phyloP scores from a whole-genome alignment of 164 flowering plant species.

The Annona squamosa region DNA sequence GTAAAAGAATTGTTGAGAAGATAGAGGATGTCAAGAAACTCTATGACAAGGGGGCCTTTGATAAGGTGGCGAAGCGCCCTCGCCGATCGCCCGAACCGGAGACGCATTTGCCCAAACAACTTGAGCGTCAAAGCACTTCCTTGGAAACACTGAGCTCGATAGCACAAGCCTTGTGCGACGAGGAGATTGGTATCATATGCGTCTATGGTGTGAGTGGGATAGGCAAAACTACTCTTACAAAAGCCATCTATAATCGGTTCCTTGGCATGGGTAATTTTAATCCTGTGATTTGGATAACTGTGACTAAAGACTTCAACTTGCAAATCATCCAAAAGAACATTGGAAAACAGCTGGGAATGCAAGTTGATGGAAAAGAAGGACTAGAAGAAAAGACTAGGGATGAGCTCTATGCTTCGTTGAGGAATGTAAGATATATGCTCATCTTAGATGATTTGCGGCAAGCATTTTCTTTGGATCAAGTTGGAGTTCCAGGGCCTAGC shows the following conservation, averaged over 20 bases:
- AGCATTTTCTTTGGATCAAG: neutral
- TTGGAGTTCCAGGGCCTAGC: slow-evolving; percentile 1
- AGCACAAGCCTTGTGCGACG: neutral
- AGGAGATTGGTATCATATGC: neutral
- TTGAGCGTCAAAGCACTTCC: neutral
- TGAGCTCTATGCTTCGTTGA: neutral
- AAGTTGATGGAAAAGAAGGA: neutral
- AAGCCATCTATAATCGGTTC: neutral
- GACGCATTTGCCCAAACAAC: neutral
- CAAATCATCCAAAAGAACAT: neutral
- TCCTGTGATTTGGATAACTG: slow-evolving; percentile 3
- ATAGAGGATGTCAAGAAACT: neutral
- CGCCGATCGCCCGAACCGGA: slow-evolving; percentile 3
- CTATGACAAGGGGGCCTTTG: slow-evolving; percentile 3
- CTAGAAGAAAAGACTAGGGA: neutral
- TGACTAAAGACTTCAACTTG: neutral
- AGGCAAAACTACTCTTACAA: slow-evolving; percentile 3
- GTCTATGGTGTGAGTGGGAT: slow-evolving; percentile 2
- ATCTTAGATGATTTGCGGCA: slow-evolving; percentile 8
- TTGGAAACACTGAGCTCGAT: neutral
- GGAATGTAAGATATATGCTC: neutral
- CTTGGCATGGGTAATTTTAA: neutral
- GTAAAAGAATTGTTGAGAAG: slow-evolving; percentile 5
- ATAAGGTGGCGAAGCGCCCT: slow-evolving; percentile 6
- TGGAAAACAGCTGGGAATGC: neutral